Base-by-base conservation (phyloP, 2,329 filamentous ascomycete genomes). In the Diaporthe longicolla region DNA sequence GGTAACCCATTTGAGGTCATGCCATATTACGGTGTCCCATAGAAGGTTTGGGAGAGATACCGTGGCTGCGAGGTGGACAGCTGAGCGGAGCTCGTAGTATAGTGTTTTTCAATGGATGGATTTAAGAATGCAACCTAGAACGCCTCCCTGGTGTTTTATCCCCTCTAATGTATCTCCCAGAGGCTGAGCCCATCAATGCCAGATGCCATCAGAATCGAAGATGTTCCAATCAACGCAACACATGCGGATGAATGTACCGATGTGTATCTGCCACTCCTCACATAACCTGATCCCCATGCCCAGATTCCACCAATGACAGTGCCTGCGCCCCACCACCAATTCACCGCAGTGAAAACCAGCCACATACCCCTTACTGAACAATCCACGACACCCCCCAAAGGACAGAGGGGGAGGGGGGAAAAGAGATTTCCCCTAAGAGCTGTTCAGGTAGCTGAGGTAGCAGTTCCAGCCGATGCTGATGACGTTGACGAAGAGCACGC, bases 401-500 rank as follows among this genome's bases (percentile, higher is more conserved):
- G 10, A 11, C 48, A 50, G 21, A 9, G 10, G 17, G 45, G 6
- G 40, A 43, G 40, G 5, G 24, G 35, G 54, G 1, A n/a, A 19
- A n/a, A 19, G 15, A 17, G 2, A 17, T 0, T 3, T 19, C 11
- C 29, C 71, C 24, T 65, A 82, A 76, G 84, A 81, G 80, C 86
- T 89, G 83, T 92, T 92, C 70, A 91, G 82, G 82, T 85, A 90
- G 82, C 90, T 92, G 78, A 92, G 82, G 79, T 91, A 92, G 76
- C 87, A 90, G 83, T 92, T 92, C 90, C 90, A 92, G 76, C 89
- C 90, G 77, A 90, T 88, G 71, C 87, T 94, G 71, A 98, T 88
- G 68, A 97, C 83, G 80, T 98, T 98, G 79, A 97, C 95, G 76
- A 97, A 92, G 78, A 98, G 85, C 55, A 98, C 90, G 74, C 95